These are phyloP conservation scores for Pseudomicrostroma phylloplanum DNA, from an alignment of 1,284 basidiomycete species.

Conservation along the genomic window DNA sequence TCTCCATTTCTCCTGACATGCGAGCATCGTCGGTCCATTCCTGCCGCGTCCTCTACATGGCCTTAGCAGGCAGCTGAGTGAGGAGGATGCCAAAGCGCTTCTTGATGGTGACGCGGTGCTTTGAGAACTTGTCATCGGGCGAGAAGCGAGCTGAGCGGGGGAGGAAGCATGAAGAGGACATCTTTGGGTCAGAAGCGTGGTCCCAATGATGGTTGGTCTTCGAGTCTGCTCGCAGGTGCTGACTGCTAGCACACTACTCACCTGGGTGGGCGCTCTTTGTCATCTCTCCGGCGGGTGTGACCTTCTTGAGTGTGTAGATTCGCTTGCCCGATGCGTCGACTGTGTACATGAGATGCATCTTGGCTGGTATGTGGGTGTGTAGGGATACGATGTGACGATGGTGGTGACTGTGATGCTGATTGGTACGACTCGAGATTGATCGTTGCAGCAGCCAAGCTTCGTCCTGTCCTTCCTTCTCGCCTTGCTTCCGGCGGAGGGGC, in stretches of 20 bases:
- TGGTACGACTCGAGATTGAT: no score
- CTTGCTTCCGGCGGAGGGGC: neutral
- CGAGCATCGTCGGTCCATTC: no score
- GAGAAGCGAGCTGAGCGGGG: conserved; percentile 40
- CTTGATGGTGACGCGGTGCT: conserved; percentile 49
- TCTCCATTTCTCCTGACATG: no score
- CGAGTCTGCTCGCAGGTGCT: neutral
- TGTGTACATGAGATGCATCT: conserved; percentile 51
- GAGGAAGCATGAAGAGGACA: neutral
- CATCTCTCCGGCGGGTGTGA: conserved; percentile 34
- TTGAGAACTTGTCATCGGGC: conserved; percentile 50
- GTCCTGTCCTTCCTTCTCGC: no score
- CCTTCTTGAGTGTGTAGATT: conserved; percentile 50
- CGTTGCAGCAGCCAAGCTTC: no score
- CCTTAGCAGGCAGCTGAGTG: conserved; percentile 38
- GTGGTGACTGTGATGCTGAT: neutral
- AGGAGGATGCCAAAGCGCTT: conserved; percentile 45
- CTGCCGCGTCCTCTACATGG: conserved; percentile 23
- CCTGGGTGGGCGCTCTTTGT: conserved; percentile 47
- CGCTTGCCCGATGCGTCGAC: conserved; percentile 26
- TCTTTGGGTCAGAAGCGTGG: neutral
- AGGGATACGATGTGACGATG: neutral
- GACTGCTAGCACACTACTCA: conserved; percentile 6
- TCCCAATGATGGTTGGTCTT: neutral
- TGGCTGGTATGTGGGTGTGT: conserved; percentile 12